A percentile compares a stretch with the other conserved stretches of the same genome.
Conservation (phyloP, 768 basidiomycete species). For the Kwoniella sp. region DNA sequence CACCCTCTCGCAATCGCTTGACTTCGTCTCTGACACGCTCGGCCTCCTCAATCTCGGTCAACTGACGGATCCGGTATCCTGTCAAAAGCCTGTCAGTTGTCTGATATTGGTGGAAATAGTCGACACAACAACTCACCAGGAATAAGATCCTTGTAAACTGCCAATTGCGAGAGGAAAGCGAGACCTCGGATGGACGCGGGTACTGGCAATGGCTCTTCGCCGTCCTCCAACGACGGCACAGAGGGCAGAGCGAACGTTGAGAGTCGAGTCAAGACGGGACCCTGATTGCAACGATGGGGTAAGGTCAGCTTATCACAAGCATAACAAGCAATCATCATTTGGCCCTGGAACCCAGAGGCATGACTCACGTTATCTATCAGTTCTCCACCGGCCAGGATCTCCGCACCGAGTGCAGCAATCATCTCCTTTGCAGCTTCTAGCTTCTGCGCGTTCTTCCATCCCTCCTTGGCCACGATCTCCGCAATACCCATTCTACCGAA, state of each 20-base stretch:
- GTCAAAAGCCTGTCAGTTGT: conserved; percentile 1
- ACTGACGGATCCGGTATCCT: conserved; percentile 87
- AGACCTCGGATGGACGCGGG: conserved; percentile 82
- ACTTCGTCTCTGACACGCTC: conserved; percentile 96
- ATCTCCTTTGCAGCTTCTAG: conserved; percentile 86
- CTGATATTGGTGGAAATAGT: conserved; percentile 7
- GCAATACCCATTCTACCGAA: conserved; percentile 54
- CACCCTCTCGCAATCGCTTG: conserved; percentile 84
- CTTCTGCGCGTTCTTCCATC: conserved; percentile 57
- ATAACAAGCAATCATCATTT: neutral
- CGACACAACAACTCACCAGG: conserved; percentile 59
- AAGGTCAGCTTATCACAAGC: conserved; percentile 10
- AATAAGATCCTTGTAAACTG: conserved; percentile 93
- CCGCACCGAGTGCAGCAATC: conserved; percentile 89
- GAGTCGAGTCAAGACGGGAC: conserved; percentile 83
- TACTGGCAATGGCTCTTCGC: conserved; percentile 62
- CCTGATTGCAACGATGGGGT: conserved; percentile 59
- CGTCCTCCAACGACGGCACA: conserved; percentile 69
- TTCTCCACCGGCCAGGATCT: conserved; percentile 91
- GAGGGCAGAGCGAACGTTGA: conserved; percentile 82
- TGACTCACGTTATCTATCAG: conserved; percentile 72
- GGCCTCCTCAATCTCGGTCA: conserved; percentile 85
- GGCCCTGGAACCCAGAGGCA: neutral
- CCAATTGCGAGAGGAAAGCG: conserved; percentile 83
- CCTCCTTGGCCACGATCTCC: conserved; percentile 49